phyloP scores from a whole-genome alignment of 257 asterid genomes.

The Plantago major region DNA sequence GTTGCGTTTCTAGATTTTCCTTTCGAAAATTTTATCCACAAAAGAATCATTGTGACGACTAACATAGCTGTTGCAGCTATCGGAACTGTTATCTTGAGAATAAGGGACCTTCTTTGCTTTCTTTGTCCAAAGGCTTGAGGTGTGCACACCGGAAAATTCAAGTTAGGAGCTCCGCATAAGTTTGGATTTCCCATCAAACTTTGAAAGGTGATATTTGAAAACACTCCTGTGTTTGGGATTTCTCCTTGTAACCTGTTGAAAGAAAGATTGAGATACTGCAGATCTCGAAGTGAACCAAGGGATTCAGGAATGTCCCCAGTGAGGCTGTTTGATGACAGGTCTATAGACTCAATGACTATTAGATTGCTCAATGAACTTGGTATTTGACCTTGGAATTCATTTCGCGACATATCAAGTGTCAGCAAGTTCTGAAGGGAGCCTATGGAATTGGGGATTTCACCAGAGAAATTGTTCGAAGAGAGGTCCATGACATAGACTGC shows the following conservation, averaged over 20 bases:
- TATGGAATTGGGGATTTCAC: slow-evolving; percentile 28
- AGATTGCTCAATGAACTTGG: slow-evolving; percentile 28
- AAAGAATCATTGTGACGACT: slow-evolving; percentile 7
- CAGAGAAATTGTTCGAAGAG: slow-evolving; percentile 27
- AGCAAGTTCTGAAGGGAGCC: slow-evolving; percentile 30
- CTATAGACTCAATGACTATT: slow-evolving; percentile 26
- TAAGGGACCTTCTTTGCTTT: slow-evolving; percentile 12
- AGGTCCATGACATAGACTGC: slow-evolving; percentile 27
- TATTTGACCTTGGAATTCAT: slow-evolving; percentile 29
- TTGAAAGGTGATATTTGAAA: slow-evolving; percentile 19
- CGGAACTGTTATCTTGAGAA: slow-evolving; percentile 27
- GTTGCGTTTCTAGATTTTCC: slow-evolving; percentile 11
- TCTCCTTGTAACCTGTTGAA: slow-evolving; percentile 36
- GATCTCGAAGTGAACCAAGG: slow-evolving; percentile 32
- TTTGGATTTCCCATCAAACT: slow-evolving; percentile 31
- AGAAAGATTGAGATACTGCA: slow-evolving; percentile 31
- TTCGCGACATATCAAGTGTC: slow-evolving; percentile 29
- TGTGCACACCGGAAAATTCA: slow-evolving; percentile 22
- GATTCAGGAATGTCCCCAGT: slow-evolving; percentile 32
- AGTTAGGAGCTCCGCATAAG: slow-evolving; percentile 29
- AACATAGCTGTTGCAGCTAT: slow-evolving; percentile 15
- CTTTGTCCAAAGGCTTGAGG: slow-evolving; percentile 3
- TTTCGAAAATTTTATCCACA: slow-evolving; percentile 19
- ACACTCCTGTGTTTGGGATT: slow-evolving; percentile 30
- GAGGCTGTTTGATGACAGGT: slow-evolving; percentile 31